Evolutionary conservation across 2,329 filamentous ascomycete genomes (phyloP), one percentile per base, ranked within the genome.

Genomic region (Pseudogymnoascus sp.): DNA sequence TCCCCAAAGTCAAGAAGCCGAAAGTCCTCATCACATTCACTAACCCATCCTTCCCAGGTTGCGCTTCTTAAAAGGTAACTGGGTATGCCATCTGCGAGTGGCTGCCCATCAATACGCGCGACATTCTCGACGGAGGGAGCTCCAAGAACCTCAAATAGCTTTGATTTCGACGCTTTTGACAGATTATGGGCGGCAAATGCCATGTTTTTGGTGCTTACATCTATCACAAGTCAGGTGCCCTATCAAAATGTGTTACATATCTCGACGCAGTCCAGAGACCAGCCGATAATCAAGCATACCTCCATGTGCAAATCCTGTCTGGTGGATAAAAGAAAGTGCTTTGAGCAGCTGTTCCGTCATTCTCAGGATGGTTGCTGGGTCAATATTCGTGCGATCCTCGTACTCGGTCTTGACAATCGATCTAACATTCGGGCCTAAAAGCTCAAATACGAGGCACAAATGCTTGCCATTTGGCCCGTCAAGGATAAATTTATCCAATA

Each of bases 391-490:
- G 3, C 60, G 33, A 15, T n/a, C 13, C 9, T 63, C 19, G 39
- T 60, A 48, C 57, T 69, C 67, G 30, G 68, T 63, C 6, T 59
- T 19, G 13, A 68, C 61, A 35, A 71, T 63, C n/a, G 59, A 58
- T 64, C 66, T 61, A 39, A 71, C 63, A 1, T 65, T 64, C 19
- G 70, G 70, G 2, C 71, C 69, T 15, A 73, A 65, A 28, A 72
- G 60, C 62, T 72, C 67, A 61, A 69, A 69, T 15, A 73, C 68
- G 38, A 74, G 66, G 61, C 70, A 73, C 60, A 64, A 62, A 58
- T 74, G 71, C 19, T 48, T 60, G 9, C 71, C 71, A 61, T 74
- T 74, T 1, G 70, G 71, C 3, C 72, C 72, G 58, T 65, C 39
- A 37, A 69, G 66, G 13, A 58, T 39, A 39, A 73, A 72, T n/a